phyloP scores from a whole-genome alignment of 2,329 filamentous ascomycete genomes.

The Rachicladosporium sp. region DNA sequence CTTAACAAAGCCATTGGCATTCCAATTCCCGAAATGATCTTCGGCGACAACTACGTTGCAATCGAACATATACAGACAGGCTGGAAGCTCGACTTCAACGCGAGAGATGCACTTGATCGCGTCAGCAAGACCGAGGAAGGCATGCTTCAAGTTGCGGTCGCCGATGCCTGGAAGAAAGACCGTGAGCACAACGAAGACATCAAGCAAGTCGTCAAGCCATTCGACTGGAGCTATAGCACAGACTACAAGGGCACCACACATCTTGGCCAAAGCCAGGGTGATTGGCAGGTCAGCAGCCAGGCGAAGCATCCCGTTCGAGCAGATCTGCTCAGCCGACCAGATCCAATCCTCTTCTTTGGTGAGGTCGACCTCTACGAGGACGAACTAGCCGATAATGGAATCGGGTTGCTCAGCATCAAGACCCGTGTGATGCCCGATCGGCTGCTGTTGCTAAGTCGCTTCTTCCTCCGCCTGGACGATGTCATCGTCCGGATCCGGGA shows the following conservation, averaged over 20 bases:
- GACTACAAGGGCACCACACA: conserved; percentile 63
- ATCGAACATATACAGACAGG: conserved; percentile 61
- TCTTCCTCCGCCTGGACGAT: conserved; percentile 88
- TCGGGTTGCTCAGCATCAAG: conserved; percentile 81
- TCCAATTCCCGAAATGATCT: conserved; percentile 95
- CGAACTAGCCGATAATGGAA: conserved; percentile 94
- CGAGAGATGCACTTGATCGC: conserved; percentile 73
- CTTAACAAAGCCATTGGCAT: conserved; percentile 72
- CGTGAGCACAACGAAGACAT: conserved; percentile 62
- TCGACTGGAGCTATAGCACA: conserved; percentile 96
- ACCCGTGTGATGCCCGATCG: conserved; percentile 83
- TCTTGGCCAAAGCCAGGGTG: conserved; percentile 5
- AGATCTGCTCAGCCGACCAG: conserved; percentile 72
- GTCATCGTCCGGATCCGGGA: conserved; percentile 81
- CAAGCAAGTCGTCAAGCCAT: conserved; percentile 86
- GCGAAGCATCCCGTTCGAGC: conserved; percentile 58
- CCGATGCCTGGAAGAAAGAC: conserved; percentile 70
- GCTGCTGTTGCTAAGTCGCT: conserved; percentile 69
- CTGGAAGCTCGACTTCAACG: conserved; percentile 72
- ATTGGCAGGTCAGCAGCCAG: conserved; percentile 16
- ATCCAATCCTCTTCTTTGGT: conserved; percentile 94
- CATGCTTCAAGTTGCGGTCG: conserved; percentile 91
- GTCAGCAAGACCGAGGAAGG: conserved; percentile 88
- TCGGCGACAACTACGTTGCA: conserved; percentile 79
- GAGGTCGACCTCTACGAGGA: conserved; percentile 94